Base-by-base conservation (phyloP, 192 early-diverging fungal species). In the Funneliformis mosseae region DNA sequence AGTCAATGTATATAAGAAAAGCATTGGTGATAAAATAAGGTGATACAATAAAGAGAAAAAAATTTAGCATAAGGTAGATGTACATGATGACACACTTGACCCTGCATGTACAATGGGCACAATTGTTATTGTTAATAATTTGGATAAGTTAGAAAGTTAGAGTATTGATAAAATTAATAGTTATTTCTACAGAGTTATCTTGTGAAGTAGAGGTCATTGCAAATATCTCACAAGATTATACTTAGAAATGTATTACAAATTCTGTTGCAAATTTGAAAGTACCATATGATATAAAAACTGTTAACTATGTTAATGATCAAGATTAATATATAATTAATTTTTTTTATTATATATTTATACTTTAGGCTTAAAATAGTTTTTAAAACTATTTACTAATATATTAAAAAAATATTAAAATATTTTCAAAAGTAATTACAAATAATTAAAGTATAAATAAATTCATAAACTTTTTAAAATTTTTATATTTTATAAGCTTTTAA, bases 241-340 rank as follows among this genome's bases (percentile, higher is more conserved):
- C 11, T 48, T 9, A 48, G 46, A 48, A 48, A 67, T 3, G 23
- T 23, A 23, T 38, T 41, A 9, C 0, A 33, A 38, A 33, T 43
- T n/a, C 5, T 46, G 11, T 48, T 48, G 46, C 4, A 48, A 9
- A 48, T 48, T 73, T 33, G 33, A 76, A 76, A 76, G 12, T 76
- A 76, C 12, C 74, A 76, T 55, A 62, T 76, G 59, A 39, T 16
- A 76, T 28, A 62, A 46, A 76, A 63, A 76, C 41, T n/a, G n/a
- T n/a, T n/a, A n/a, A n/a, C n/a, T n/a, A n/a, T 59, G 3, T 76
- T 62, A 76, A 33, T 4, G 48, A 50, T 50, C 48, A 50, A 50
- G 48, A 50, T 18, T 18, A 50, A 50, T 50, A n/a, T n/a, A n/a
- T n/a, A n/a, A n/a, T n/a, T n/a, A n/a, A n/a, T n/a, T n/a, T n/a